A percentile compares a stretch with the other conserved stretches of the same genome.
phyloP scores from a whole-genome alignment of 352 stramenopile species.

The Thraustochytrium sp. region DNA sequence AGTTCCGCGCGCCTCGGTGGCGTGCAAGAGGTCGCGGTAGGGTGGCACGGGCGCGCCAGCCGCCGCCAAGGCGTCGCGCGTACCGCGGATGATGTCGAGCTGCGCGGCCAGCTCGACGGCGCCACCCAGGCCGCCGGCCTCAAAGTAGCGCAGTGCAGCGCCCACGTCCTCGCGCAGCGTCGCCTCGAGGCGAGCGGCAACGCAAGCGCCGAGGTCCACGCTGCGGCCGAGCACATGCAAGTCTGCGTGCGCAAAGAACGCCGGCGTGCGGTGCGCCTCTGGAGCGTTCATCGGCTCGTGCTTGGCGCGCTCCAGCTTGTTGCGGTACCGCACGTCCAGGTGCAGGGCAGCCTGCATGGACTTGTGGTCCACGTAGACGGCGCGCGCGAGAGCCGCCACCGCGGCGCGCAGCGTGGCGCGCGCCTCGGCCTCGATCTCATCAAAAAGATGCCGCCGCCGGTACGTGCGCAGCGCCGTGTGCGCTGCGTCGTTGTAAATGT shows the following conservation, averaged over 20 bases:
- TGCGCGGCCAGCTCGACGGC: slow-evolving; percentile 58
- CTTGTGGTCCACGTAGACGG: slow-evolving; percentile 64
- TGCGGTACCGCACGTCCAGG: slow-evolving; percentile 49
- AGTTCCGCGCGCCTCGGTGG: too few relatives aligned
- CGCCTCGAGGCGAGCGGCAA: not conserved
- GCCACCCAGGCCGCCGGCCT: slow-evolving; percentile 57
- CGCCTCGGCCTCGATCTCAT: slow-evolving; percentile 72
- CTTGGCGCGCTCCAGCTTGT: slow-evolving; percentile 31
- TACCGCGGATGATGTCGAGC: slow-evolving; percentile 53
- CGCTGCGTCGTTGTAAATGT: slow-evolving; percentile 75
- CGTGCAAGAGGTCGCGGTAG: too few relatives aligned
- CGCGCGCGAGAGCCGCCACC: slow-evolving; percentile 61
- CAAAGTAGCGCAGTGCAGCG: slow-evolving; percentile 56
- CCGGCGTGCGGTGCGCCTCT: slow-evolving; percentile 5
- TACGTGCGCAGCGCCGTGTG: slow-evolving; percentile 56
- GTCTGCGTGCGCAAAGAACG: slow-evolving; percentile 47
- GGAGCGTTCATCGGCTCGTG: not conserved
- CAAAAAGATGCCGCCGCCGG: slow-evolving; percentile 64
- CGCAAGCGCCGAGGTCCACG: slow-evolving; percentile 58
- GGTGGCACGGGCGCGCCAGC: too few relatives aligned
- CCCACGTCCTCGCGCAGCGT: not conserved
- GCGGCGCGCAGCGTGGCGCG: slow-evolving; percentile 71
- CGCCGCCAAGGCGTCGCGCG: slow-evolving; percentile 49
- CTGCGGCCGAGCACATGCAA: slow-evolving; percentile 61
- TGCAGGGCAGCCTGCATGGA: slow-evolving; percentile 45